Evolutionary conservation across 768 basidiomycete genomes (phyloP).

Genomic region (Exsudoporus frostii): DNA sequence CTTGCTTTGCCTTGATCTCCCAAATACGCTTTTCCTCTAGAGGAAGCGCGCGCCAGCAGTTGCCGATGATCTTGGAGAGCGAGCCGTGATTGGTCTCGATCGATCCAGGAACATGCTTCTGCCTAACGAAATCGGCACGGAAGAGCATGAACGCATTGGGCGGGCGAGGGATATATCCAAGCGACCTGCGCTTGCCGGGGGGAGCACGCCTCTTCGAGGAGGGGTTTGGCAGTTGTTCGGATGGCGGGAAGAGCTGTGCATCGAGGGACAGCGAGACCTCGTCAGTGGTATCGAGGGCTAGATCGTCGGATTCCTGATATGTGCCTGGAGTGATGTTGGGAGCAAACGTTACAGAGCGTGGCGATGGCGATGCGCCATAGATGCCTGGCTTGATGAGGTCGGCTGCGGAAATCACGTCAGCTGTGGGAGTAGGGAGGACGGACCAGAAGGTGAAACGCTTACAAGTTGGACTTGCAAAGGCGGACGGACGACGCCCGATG

Average conservation of each 20-base stretch:
- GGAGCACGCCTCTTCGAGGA: constrained; percentile 48
- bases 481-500: constrained; percentile 40
- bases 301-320: constrained; percentile 38
- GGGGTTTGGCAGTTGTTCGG: constrained; percentile 37
- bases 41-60: constrained; percentile 66
- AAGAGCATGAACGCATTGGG: constrained; percentile 38
- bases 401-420: constrained; percentile 16
- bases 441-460: neutral
- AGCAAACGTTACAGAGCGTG: constrained; percentile 58
- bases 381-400: constrained; percentile 49
- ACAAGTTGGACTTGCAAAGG: constrained; percentile 31
- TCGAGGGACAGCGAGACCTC: constrained; percentile 33
- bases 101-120: constrained; percentile 49
- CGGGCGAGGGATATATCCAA: constrained; percentile 34
- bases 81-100: constrained; percentile 50
- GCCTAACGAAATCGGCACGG: constrained; percentile 36
- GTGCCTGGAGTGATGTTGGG: constrained; percentile 59
- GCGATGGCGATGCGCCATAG: constrained; percentile 44
- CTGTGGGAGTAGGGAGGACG: neutral
- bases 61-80: constrained; percentile 49
- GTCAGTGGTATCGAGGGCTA: constrained; percentile 18
- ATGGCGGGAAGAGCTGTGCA: constrained; percentile 53
- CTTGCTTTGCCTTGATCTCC: constrained; percentile 70
- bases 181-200: constrained; percentile 62
- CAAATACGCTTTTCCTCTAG: constrained; percentile 68